Percentiles rank a stretch among this genome's conserved stretches.
Conservation (phyloP, 176 grass and related monocot species). For the Urochloa ruziziensis region DNA sequence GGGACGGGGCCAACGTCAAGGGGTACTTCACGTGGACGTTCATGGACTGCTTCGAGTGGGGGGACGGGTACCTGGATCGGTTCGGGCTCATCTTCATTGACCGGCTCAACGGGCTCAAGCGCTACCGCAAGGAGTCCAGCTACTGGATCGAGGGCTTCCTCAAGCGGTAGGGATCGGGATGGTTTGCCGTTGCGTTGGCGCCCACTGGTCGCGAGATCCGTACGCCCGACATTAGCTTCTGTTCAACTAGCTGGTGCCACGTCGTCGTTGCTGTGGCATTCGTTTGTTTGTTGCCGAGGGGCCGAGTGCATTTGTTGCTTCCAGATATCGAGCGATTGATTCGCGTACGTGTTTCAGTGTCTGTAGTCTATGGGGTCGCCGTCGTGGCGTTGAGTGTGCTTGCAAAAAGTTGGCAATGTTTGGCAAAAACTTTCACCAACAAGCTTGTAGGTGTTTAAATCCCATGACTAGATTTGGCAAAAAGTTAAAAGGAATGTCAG, state of each 20-base stretch:
- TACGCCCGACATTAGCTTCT: too few species aligned
- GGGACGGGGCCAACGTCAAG: conserved; percentile 53
- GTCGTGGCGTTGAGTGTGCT: not conserved
- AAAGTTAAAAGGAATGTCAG: too few species aligned
- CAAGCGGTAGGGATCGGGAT: conserved; percentile 14
- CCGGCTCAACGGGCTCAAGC: conserved; percentile 47
- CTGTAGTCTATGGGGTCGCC: not conserved
- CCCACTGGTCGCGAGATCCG: not conserved
- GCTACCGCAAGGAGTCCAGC: conserved; percentile 66
- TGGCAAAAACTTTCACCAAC: too few species aligned
- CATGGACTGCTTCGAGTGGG: conserved; percentile 81
- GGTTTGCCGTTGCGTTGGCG: not conserved
- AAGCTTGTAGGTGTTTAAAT: too few species aligned
- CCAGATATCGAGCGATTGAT: not conserved
- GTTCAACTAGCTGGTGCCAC: too few species aligned
- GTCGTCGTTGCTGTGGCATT: not conserved
- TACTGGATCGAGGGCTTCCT: conserved; percentile 56
- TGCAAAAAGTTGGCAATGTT: too few species aligned
- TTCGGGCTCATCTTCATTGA: conserved; percentile 71
- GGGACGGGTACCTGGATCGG: conserved; percentile 36
- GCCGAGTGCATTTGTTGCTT: not conserved
- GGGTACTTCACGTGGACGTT: conserved; percentile 69
- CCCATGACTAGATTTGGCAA: too few species aligned
- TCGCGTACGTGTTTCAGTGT: not conserved
- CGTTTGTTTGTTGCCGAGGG: not conserved